phyloP scores from a whole-genome alignment of 2,329 filamentous ascomycete genomes.

The Paracoccidioides brasiliensis region DNA sequence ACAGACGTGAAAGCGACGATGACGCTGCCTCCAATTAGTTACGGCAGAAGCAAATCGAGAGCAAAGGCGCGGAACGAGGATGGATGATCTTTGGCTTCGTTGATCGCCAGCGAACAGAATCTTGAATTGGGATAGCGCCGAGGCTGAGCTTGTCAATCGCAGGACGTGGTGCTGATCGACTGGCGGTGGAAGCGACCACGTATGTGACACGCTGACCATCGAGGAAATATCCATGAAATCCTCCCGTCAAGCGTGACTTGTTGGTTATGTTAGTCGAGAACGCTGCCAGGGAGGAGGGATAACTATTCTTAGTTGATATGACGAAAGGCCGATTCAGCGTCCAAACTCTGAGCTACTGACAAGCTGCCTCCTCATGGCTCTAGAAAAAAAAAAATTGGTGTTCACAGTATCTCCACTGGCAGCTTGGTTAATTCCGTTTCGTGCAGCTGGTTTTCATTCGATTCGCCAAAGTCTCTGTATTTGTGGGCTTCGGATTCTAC shows the following conservation, averaged over 20 bases:
- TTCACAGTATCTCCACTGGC: neutral
- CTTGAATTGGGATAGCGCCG: conserved; percentile 5
- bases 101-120: conserved; percentile 5
- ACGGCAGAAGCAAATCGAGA: neutral
- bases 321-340: neutral
- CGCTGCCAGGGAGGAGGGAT: neutral
- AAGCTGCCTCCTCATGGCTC: neutral
- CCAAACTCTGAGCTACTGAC: no score
- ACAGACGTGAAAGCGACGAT: neutral
- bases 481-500: neutral
- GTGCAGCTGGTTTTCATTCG: neutral
- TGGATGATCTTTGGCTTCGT: neutral
- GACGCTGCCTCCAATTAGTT: conserved; percentile 1
- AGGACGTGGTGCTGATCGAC: conserved; percentile 8
- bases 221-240: conserved; percentile 1
- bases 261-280: neutral
- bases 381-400: neutral
- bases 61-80: neutral
- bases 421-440: neutral
- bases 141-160: conserved; percentile 5
- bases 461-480: neutral
- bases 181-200: conserved; percentile 14
- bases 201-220: conserved; percentile 10
- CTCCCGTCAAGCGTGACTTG: neutral
- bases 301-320: neutral